These are phyloP conservation scores for Trypanosoma platydactyli DNA, from an alignment of 208 protist species.

Conservation along the genomic window DNA sequence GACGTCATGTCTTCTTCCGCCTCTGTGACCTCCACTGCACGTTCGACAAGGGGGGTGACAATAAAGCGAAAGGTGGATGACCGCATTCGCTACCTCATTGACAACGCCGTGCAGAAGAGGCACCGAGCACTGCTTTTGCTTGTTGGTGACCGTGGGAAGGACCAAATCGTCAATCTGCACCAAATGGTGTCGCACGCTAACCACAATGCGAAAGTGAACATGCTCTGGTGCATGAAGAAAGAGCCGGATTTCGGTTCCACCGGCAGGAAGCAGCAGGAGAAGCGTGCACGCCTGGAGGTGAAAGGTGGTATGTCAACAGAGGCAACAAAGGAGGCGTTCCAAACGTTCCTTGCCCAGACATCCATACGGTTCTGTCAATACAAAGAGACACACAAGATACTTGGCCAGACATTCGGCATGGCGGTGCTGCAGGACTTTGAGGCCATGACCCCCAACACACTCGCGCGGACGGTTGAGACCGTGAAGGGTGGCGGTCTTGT, in stretches of 20 bases:
- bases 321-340: constrained; percentile 97
- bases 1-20: constrained; percentile 37
- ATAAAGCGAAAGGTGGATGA: constrained; percentile 94
- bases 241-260: constrained; percentile 97
- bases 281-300: constrained; percentile 94
- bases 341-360: constrained; percentile 98
- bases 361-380: constrained; percentile 99
- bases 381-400: constrained; percentile 98
- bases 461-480: constrained; percentile 99
- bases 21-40: constrained; percentile 24
- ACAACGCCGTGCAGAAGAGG: constrained; percentile 94
- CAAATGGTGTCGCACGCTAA: constrained; percentile 98
- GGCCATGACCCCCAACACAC: constrained; percentile 98
- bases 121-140: constrained; percentile 98
- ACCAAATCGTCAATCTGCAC: constrained; percentile 98
- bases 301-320: constrained; percentile 92
- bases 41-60: constrained; percentile 32
- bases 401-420: constrained; percentile 99
- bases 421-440: constrained; percentile 99
- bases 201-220: constrained; percentile 94
- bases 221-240: constrained; percentile 99
- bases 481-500: constrained; percentile 99
- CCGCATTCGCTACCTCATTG: constrained; percentile 95
- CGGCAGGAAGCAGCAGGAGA: constrained; percentile 93
- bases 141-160: constrained; percentile 97